Evolutionary conservation across 1,284 basidiomycete genomes (phyloP).

Genomic region (Phenoliferia sp.): DNA sequence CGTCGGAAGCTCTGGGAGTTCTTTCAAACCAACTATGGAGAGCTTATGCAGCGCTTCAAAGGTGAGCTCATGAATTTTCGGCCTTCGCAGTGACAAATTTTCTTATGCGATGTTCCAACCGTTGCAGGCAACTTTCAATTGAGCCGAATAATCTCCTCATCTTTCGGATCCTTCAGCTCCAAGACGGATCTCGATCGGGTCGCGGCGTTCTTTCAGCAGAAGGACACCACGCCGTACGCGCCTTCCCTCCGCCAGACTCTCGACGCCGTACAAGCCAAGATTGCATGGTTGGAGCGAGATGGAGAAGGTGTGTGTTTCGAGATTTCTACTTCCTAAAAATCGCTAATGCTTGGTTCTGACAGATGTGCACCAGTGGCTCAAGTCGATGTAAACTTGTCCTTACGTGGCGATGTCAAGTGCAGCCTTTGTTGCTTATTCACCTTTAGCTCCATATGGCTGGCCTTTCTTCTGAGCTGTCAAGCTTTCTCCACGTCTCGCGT

Average conservation of each 20-base stretch:
- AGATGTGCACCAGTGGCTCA: too few species aligned
- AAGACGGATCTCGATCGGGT: constrained; percentile 63
- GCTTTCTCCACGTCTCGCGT: too few species aligned
- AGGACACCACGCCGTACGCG: constrained; percentile 2
- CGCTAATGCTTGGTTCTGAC: too few species aligned
- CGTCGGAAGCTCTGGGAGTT: constrained; percentile 13
- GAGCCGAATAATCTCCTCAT: constrained; percentile 6
- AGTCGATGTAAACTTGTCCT: too few species aligned
- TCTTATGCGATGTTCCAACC: not conserved
- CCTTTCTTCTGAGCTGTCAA: too few species aligned
- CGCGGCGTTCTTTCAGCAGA: constrained; percentile 53
- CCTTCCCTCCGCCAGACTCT: constrained; percentile 43
- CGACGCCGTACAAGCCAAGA: constrained; percentile 50
- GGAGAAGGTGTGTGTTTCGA: constrained; percentile 50
- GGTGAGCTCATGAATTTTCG: constrained; percentile 2
- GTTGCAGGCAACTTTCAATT: constrained; percentile 11
- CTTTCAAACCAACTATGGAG: constrained; percentile 35
- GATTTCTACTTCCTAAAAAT: too few species aligned
- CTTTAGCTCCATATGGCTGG: too few species aligned
- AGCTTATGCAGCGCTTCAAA: constrained; percentile 58
- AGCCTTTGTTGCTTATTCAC: too few species aligned
- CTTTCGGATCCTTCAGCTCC: constrained; percentile 51
- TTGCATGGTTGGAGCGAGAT: constrained; percentile 52
- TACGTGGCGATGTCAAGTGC: too few species aligned
- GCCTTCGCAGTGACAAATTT: not conserved